phyloP scores from a whole-genome alignment of 345 rosid species.

The Crucihimalaya himalaica region DNA sequence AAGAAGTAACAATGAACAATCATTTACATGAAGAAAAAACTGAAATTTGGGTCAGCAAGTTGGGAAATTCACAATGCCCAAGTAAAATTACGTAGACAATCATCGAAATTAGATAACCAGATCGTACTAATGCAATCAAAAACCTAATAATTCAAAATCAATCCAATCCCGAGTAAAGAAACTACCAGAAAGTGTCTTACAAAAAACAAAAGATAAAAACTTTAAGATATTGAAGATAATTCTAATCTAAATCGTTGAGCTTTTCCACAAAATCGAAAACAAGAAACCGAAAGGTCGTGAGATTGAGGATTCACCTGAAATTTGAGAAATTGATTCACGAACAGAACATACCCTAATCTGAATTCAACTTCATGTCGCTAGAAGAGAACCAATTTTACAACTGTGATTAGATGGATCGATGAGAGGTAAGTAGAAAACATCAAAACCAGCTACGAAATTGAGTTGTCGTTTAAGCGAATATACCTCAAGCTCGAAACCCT shows the following conservation, averaged over 20 bases:
- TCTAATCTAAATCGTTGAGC: slow-evolving; percentile 7
- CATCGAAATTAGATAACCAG: not conserved
- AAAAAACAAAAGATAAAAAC: not conserved
- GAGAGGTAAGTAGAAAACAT: slow-evolving; percentile 38
- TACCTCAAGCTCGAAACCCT: slow-evolving; percentile 9
- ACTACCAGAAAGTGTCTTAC: not conserved
- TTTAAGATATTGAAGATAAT: not conserved
- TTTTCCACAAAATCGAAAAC: not conserved
- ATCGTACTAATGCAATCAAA: not conserved
- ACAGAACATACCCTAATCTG: not conserved
- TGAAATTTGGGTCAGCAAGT: slow-evolving; percentile 7
- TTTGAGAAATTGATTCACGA: not conserved
- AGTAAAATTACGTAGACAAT: not conserved
- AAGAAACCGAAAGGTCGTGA: slow-evolving; percentile 5
- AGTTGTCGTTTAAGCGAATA: slow-evolving; percentile 33
- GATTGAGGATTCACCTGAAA: slow-evolving; percentile 14
- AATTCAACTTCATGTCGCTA: not conserved
- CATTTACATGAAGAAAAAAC: slow-evolving; percentile 2
- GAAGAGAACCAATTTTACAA: slow-evolving; percentile 22
- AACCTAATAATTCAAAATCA: slow-evolving; percentile 18
- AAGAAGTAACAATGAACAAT: slow-evolving; percentile 11
- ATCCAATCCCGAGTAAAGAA: not conserved
- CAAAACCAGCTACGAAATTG: slow-evolving; percentile 32
- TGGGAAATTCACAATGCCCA: slow-evolving; percentile 17
- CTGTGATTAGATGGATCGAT: slow-evolving; percentile 39